phyloP scores from a whole-genome alignment of 371 early-diverging fungal genomes.

The Zychaea mexicana region DNA sequence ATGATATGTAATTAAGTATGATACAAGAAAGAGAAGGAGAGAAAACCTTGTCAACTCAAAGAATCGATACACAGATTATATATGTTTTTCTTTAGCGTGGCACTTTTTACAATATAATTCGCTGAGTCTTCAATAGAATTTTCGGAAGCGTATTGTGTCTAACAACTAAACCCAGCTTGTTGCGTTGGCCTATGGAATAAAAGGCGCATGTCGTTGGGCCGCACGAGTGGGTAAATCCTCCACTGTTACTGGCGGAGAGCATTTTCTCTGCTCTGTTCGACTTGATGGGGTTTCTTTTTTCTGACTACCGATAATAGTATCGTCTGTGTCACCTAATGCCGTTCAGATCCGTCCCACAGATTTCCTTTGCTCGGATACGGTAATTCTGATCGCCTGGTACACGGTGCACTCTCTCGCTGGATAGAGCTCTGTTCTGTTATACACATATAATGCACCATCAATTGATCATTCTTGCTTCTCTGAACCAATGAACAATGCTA shows the following conservation, averaged over 20 bases:
- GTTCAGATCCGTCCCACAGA: background rate
- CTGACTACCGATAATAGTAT: background rate
- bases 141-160: background rate
- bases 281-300: background rate
- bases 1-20: no score
- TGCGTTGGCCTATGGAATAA: conserved; percentile 5
- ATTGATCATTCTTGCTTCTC: no score
- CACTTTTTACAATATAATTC: background rate
- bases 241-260: background rate
- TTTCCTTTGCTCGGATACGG: background rate
- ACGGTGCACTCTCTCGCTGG: background rate
- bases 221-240: background rate
- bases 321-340: background rate
- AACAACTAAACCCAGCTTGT: background rate
- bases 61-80: background rate
- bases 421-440: background rate
- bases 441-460: background rate
- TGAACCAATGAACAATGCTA: no score
- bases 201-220: background rate
- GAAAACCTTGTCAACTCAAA: background rate
- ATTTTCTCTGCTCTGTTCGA: background rate
- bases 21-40: background rate
- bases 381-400: conserved; percentile 1
- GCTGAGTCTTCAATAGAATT: conserved; percentile 3
- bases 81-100: background rate